phyloP scores from a whole-genome alignment of 2,329 filamentous ascomycete species.

The Aspergillus calidoustus region DNA sequence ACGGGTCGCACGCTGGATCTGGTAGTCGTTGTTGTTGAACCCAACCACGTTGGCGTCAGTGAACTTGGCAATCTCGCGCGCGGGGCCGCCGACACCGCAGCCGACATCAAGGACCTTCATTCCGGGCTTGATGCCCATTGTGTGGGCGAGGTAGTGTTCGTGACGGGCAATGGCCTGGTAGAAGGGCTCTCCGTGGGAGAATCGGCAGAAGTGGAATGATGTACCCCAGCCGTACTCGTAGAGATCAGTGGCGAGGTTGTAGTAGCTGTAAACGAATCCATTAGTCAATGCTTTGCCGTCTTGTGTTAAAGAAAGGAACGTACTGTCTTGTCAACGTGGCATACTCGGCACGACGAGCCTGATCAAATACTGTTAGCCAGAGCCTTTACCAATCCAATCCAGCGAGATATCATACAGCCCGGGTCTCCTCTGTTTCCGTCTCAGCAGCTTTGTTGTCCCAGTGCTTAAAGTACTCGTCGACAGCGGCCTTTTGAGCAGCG shows the following conservation, averaged over 20 bases:
- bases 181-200: conserved; percentile 84
- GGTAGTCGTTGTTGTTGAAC: conserved; percentile 99
- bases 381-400: background rate
- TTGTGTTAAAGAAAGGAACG: conserved; percentile 40
- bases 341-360: conserved; percentile 85
- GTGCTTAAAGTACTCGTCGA: conserved; percentile 95
- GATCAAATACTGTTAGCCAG: conserved; percentile 23
- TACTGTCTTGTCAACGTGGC: conserved; percentile 92
- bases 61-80: conserved; percentile 95
- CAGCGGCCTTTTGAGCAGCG: conserved; percentile 76
- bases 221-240: conserved; percentile 98
- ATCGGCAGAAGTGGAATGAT: conserved; percentile 97
- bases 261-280: conserved; percentile 66
- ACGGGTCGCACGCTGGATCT: conserved; percentile 87
- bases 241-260: conserved; percentile 93
- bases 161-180: conserved; percentile 91
- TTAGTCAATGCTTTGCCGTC: conserved; percentile 1
- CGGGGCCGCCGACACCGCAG: conserved; percentile 94
- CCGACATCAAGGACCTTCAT: conserved; percentile 95
- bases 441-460: conserved; percentile 84
- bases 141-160: conserved; percentile 94
- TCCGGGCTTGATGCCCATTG: conserved; percentile 81
- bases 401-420: conserved; percentile 63
- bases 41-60: conserved; percentile 86
- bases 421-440: conserved; percentile 80